Evolutionary conservation across 1,139 yeast species (phyloP).

Genomic region (Yamadazyma songkhlaensis): DNA sequence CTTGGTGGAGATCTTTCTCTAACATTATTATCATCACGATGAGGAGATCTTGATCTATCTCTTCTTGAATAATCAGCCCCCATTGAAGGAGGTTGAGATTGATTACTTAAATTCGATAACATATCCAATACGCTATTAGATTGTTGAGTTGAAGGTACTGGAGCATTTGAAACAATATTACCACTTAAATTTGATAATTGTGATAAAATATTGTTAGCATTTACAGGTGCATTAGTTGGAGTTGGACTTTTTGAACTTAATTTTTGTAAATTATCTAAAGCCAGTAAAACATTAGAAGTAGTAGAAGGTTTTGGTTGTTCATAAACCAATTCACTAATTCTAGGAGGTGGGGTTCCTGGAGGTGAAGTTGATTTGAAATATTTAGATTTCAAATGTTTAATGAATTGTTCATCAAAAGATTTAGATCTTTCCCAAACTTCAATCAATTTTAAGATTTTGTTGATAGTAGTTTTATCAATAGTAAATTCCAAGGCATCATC

Average conservation of each 20-base stretch:
- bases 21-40: conserved; percentile 21
- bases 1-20: conserved; percentile 34
- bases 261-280: conserved; percentile 57
- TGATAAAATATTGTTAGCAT: conserved; percentile 32
- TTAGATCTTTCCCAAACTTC: conserved; percentile 92
- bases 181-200: conserved; percentile 42
- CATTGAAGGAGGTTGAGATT: conserved; percentile 6
- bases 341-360: conserved; percentile 49
- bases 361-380: conserved; percentile 61
- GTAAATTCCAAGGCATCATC: conserved; percentile 59
- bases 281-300: conserved; percentile 55
- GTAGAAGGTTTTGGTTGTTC: conserved; percentile 13
- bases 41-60: conserved; percentile 58
- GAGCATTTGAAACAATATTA: conserved; percentile 16
- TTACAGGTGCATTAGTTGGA: conserved; percentile 15
- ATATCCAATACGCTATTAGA: conserved; percentile 6
- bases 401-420: conserved; percentile 61
- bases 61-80: conserved; percentile 49
- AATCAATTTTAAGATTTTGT: conserved; percentile 76
- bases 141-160: conserved; percentile 1
- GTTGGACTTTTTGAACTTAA: conserved; percentile 28
- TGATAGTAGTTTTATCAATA: conserved; percentile 51
- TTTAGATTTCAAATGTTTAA: conserved; percentile 57
- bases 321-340: conserved; percentile 21
- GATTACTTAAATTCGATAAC: conserved; percentile 7